These are phyloP conservation scores for Marasmius sp. DNA, from an alignment of 1,284 basidiomycete genomes.

Conservation along the genomic window DNA sequence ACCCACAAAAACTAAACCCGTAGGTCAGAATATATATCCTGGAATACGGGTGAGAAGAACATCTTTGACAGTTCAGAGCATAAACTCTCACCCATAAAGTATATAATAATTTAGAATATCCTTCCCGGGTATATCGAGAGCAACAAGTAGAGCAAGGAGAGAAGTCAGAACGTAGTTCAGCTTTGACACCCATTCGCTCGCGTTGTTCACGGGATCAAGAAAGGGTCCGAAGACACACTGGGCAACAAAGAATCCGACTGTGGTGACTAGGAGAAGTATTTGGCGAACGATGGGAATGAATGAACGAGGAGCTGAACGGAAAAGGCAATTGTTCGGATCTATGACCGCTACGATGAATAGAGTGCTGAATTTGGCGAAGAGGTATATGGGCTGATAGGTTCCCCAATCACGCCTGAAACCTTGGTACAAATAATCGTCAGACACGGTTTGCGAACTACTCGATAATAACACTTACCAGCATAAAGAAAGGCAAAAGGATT, in stretches of 20 bases:
- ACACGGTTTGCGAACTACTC: not conserved
- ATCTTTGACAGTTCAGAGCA: not conserved
- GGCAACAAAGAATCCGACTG: slow-evolving; percentile 57
- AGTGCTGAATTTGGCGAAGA: slow-evolving; percentile 70
- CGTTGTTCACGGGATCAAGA: slow-evolving; percentile 72
- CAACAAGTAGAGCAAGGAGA: slow-evolving; percentile 58
- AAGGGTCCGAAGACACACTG: slow-evolving; percentile 69
- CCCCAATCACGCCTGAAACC: slow-evolving; percentile 73
- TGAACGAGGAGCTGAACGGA: slow-evolving; percentile 52
- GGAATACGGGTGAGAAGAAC: slow-evolving; percentile 8
- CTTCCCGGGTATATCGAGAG: slow-evolving; percentile 55
- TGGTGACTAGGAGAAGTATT: slow-evolving; percentile 59
- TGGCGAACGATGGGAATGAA: slow-evolving; percentile 64
- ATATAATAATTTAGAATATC: slow-evolving; percentile 56
- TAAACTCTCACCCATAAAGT: slow-evolving; percentile 55
- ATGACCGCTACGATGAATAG: slow-evolving; percentile 69
- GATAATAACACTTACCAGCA: slow-evolving; percentile 42
- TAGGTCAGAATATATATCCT: slow-evolving; percentile 71
- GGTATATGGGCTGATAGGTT: slow-evolving; percentile 60
- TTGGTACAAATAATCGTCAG: slow-evolving; percentile 21
- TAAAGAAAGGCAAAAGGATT: slow-evolving; percentile 78
- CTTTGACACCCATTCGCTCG: slow-evolving; percentile 73
- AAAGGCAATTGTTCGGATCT: slow-evolving; percentile 72
- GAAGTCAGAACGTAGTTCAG: slow-evolving; percentile 71
- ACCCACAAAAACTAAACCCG: slow-evolving; percentile 61